These are phyloP conservation scores for Diaporthe sp. DNA, from an alignment of 2,329 filamentous ascomycete species.

Conservation along the genomic window DNA sequence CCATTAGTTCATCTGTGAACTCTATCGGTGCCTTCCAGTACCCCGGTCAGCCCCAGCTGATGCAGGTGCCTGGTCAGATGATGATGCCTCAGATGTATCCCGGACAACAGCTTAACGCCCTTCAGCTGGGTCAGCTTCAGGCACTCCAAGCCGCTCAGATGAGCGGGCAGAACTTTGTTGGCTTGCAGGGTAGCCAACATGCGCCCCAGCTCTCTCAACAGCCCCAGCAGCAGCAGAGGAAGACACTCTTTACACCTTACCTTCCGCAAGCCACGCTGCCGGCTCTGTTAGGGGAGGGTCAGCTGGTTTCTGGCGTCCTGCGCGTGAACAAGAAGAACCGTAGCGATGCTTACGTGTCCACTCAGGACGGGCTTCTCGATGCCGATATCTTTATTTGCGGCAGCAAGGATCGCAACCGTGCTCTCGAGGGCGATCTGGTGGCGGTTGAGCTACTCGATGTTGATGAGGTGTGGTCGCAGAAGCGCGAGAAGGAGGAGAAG, in stretches of 20 bases:
- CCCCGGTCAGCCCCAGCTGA: slow-evolving; percentile 85
- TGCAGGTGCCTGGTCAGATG: slow-evolving; percentile 89
- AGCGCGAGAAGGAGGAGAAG: slow-evolving; percentile 99
- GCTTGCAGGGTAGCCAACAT: slow-evolving; percentile 79
- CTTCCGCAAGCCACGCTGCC: slow-evolving; percentile 94
- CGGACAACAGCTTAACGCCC: slow-evolving; percentile 87
- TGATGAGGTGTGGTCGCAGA: slow-evolving; percentile 98
- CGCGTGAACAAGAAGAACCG: slow-evolving; percentile 99
- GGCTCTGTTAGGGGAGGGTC: slow-evolving; percentile 89
- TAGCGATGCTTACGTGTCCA: slow-evolving; percentile 97
- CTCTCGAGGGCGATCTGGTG: slow-evolving; percentile 94
- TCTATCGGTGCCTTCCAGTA: slow-evolving; percentile 92
- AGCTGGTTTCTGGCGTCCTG: slow-evolving; percentile 95
- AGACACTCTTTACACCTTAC: slow-evolving; percentile 98
- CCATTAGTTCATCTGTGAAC: slow-evolving; percentile 87
- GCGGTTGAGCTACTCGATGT: slow-evolving; percentile 97
- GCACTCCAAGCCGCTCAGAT: slow-evolving; percentile 91
- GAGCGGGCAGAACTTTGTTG: slow-evolving; percentile 80
- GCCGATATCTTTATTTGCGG: slow-evolving; percentile 99
- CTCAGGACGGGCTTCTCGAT: slow-evolving; percentile 87
- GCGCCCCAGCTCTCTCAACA: slow-evolving; percentile 76
- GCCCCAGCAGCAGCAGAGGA: slow-evolving; percentile 91
- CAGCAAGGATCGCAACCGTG: slow-evolving; percentile 98
- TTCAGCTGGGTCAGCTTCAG: slow-evolving; percentile 92
- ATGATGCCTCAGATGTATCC: slow-evolving; percentile 88